Evolutionary conservation across 176 grass and related monocot genomes (phyloP), one percentile per base, ranked within the genome.

Genomic region (Bothriochloa decipiens): DNA sequence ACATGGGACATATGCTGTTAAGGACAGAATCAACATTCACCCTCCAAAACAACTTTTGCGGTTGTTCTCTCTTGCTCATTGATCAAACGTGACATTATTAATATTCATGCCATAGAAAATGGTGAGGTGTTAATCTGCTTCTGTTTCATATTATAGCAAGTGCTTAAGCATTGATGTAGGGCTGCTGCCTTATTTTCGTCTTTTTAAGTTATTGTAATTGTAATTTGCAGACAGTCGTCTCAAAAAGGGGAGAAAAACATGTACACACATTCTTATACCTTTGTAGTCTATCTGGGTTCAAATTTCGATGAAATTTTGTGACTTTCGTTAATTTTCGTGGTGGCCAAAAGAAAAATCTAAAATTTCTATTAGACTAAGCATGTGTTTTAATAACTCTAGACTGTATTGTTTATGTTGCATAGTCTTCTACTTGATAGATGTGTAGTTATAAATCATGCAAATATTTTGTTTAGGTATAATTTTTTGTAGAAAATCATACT

Each of bases 231-330:
- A 9, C 12, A 28, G 0, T 0, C 0, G 4, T 41, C 36, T 70
- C 5, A 40, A 40, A 70, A 68, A 16, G 6, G 3, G 16, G 35
- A 20, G 8, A 37, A 68, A 39, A 37, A 20, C 62, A 7, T 28
- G 32, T 39, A 22, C 41, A 72, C 16, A 8, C 55, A 65, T 57
- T 88, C 46, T 6, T 75, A n/a, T n/a, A n/a, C n/a, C n/a, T n/a
- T n/a, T n/a, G n/a, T n/a, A n/a, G n/a, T n/a, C n/a, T n/a, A n/a
- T n/a, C n/a, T n/a, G n/a, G n/a, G n/a, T n/a, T n/a, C n/a, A 45
- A 13, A 45, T 13, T 45, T 45, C 11, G 1, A 11, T 3, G 41
- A 45, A 45, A 45, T 45, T 45, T 45, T 8, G 11, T 3, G 8
- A 45, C 12, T 45, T 45, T 45, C 11, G 0, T 45, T 45, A 45